phyloP scores from a whole-genome alignment of 768 basidiomycete genomes.

The Kwoniella heveanensis region DNA sequence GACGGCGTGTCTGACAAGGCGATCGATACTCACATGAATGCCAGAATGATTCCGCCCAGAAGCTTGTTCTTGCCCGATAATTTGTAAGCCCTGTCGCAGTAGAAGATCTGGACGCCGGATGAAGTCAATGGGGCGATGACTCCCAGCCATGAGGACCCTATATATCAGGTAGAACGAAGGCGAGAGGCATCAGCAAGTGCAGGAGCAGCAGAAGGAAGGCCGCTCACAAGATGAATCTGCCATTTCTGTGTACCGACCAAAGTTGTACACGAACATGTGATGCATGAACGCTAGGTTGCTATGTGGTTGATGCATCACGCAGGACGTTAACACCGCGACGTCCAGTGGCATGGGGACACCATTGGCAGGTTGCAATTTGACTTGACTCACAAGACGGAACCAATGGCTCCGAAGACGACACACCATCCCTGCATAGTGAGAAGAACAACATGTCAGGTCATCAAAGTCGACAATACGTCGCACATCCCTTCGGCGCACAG shows the following conservation, averaged over 20 bases:
- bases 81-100: slow-evolving; percentile 11
- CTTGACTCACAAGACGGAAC: slow-evolving; percentile 8
- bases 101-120: slow-evolving; percentile 6
- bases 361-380: too few species aligned
- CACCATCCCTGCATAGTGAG: neutral
- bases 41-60: neutral
- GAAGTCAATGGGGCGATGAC: slow-evolving; percentile 10
- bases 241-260: slow-evolving; percentile 1
- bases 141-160: slow-evolving; percentile 14
- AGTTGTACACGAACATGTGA: slow-evolving; percentile 6
- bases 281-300: slow-evolving; percentile 11
- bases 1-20: too few species aligned
- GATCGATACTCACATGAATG: slow-evolving; percentile 4
- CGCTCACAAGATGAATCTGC: slow-evolving; percentile 9
- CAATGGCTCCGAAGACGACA: slow-evolving; percentile 4
- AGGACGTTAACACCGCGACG: too few species aligned
- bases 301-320: neutral
- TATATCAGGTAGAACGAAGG: neutral
- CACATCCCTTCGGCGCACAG: too few species aligned
- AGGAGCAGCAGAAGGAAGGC: too few species aligned
- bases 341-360: too few species aligned
- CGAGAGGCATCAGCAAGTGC: too few species aligned
- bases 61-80: slow-evolving; percentile 8
- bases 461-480: too few species aligned
- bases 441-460: neutral